Conservation (phyloP, 2,329 filamentous ascomycete species). For the Penicillium sp. region DNA sequence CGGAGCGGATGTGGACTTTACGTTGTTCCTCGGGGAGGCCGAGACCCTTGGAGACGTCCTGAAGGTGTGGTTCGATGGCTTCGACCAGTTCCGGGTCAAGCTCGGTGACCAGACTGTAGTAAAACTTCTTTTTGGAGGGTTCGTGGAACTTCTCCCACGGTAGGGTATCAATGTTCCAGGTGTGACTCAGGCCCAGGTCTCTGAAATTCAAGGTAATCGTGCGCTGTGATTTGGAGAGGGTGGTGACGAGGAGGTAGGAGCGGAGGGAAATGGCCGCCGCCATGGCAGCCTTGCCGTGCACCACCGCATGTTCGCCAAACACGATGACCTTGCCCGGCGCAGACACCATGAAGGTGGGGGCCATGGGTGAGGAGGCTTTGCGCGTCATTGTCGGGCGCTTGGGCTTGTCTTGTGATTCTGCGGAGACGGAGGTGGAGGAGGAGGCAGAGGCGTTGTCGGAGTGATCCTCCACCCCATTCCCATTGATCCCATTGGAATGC, state of each 20-base stretch:
- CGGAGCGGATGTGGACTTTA: slow-evolving; percentile 81
- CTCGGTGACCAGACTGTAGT: slow-evolving; percentile 83
- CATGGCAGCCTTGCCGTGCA: slow-evolving; percentile 94
- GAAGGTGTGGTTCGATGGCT: slow-evolving; percentile 78
- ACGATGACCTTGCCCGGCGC: slow-evolving; percentile 98
- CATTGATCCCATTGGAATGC: slow-evolving; percentile 18
- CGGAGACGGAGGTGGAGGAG: slow-evolving; percentile 19
- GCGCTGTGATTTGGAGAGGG: slow-evolving; percentile 86
- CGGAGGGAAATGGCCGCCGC: slow-evolving; percentile 92
- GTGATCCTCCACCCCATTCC: slow-evolving; percentile 16
- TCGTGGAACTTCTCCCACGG: slow-evolving; percentile 83
- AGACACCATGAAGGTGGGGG: slow-evolving; percentile 95
- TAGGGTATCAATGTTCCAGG: slow-evolving; percentile 89
- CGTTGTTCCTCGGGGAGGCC: slow-evolving; percentile 67
- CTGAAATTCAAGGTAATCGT: slow-evolving; percentile 87
- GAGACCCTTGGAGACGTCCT: slow-evolving; percentile 65
- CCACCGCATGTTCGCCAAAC: slow-evolving; percentile 97
- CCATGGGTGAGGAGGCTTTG: slow-evolving; percentile 59
- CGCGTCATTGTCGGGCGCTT: slow-evolving; percentile 22
- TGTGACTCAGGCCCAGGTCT: slow-evolving; percentile 85
- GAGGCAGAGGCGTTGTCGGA: slow-evolving; percentile 31
- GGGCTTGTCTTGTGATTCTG: slow-evolving; percentile 9
- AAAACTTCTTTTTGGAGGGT: slow-evolving; percentile 86
- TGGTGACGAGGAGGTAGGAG: slow-evolving; percentile 94
- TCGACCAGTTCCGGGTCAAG: slow-evolving; percentile 81